Base-by-base conservation (phyloP, 1,139 yeast species). In the Debaryomycetaceae sp. region DNA sequence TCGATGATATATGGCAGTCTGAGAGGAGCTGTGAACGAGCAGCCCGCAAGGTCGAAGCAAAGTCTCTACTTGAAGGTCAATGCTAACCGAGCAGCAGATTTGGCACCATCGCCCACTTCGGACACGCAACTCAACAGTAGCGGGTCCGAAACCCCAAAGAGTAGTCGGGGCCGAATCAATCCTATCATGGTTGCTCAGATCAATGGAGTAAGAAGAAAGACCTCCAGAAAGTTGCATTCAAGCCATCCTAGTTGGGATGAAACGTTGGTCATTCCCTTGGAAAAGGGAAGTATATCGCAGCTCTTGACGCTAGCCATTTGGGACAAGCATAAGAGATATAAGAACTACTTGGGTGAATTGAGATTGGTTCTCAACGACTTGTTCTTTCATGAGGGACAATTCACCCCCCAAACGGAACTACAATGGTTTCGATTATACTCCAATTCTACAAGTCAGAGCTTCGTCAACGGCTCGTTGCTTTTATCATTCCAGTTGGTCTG, bases 321-420 rank as follows among this genome's bases (percentile, higher is more conserved):
- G 76, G 80, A 76, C 51, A 71, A 69, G 44, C 78, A 73, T 49
- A 62, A 66, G 44, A 56, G 76, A n/a, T 62, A 65, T 50, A 69
- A 67, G 53, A 72, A 68, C 44, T 83, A 81, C 55, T 59, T 83
- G 44, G 88, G 88, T 1, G 87, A 82, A 51, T 61, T 77, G 24
- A 59, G 83, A 35, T 50, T 83, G 13, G 65, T 69, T n/a, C 51
- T 81, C 5, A 50, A 61, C 5, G 80, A 77, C 23, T 49, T 80
- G 4, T 76, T 81, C 49, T 49, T 54, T 27, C 36, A 47, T 39
- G 56, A 48, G 35, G 61, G 49, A 7, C 45, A 45, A 31, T 62
- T 60, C 45, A 41, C 29, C 11, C 49, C 53, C 41, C 55, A 50
- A 41, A 62, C 69, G 3, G 75, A 67, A 0, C 66, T 75, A 20